Percentiles rank a stretch among this genome's conserved stretches.
These are phyloP conservation scores for Piper longum DNA, from an alignment of 164 flowering plant genomes.

Conservation along the genomic window DNA sequence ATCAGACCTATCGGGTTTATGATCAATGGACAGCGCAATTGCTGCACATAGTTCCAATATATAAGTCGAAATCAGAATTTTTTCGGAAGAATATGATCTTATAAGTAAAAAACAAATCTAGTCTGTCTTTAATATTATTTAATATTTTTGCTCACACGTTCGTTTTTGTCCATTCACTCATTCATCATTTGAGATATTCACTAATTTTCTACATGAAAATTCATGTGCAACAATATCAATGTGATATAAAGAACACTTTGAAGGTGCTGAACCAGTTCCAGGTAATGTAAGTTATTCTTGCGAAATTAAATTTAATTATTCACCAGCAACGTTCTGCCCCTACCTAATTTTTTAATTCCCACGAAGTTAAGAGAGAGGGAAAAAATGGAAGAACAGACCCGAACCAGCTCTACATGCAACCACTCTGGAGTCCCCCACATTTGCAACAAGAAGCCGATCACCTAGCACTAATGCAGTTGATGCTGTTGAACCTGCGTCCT, in stretches of 20 bases:
- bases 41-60: slow-evolving; percentile 24
- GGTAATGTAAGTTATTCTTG: no score
- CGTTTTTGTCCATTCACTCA: no score
- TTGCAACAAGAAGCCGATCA: slow-evolving; percentile 54
- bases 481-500: slow-evolving; percentile 81
- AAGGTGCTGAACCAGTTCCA: no score
- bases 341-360: not conserved
- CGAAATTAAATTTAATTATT: no score
- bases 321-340: not conserved
- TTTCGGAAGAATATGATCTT: not conserved
- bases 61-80: not conserved
- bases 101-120: not conserved
- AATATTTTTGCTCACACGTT: not conserved
- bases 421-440: slow-evolving; percentile 86
- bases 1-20: slow-evolving; percentile 80
- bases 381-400: slow-evolving; percentile 22
- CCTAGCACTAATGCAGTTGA: slow-evolving; percentile 58
- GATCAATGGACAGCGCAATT: slow-evolving; percentile 59
- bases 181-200: not conserved
- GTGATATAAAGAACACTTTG: no score
- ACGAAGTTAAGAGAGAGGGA: not conserved
- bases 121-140: not conserved
- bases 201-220: not conserved
- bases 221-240: no score
- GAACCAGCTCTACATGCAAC: slow-evolving; percentile 63